Percentiles rank a stretch among this genome's conserved stretches.
Conservation (phyloP, 148 eudicot species). For the Tetragonia tetragonoides region DNA sequence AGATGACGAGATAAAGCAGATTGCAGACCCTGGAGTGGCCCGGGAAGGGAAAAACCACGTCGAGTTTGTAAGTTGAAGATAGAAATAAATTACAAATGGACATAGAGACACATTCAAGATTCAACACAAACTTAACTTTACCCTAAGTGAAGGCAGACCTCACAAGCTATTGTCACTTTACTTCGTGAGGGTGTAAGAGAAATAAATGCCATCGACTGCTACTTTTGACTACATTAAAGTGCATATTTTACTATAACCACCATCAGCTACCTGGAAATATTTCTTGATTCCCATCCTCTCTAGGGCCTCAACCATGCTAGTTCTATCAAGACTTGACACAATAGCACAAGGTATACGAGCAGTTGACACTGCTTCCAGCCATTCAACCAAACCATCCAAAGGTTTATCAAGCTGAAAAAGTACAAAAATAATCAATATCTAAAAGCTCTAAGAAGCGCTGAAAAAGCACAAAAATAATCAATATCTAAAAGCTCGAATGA, state of each 20-base stretch:
- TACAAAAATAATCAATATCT: conserved; percentile 12
- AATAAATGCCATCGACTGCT: neutral
- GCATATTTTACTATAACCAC: neutral
- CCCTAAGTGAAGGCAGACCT: neutral
- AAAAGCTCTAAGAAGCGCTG: conserved; percentile 18
- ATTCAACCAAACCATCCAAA: conserved; percentile 74
- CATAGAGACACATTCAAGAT: neutral
- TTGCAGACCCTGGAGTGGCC: no score
- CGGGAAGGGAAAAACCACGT: no score
- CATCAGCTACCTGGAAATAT: conserved; percentile 68
- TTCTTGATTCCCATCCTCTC: conserved; percentile 76
- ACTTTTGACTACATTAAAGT: neutral
- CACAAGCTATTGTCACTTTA: neutral
- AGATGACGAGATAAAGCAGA: neutral
- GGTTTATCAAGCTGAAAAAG: conserved; percentile 71
- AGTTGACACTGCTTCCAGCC: conserved; percentile 86
- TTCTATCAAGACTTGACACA: conserved; percentile 85
- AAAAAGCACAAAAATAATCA: conserved; percentile 22
- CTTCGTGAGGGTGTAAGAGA: neutral
- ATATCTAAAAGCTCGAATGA: neutral
- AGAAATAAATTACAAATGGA: neutral
- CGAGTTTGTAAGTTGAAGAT: no score
- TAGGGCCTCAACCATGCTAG: conserved; percentile 61
- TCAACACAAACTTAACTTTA: no score
- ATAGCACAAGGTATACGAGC: conserved; percentile 93